Base-by-base conservation (phyloP, 192 early-diverging fungal species). In the Coemansia sp. region DNA sequence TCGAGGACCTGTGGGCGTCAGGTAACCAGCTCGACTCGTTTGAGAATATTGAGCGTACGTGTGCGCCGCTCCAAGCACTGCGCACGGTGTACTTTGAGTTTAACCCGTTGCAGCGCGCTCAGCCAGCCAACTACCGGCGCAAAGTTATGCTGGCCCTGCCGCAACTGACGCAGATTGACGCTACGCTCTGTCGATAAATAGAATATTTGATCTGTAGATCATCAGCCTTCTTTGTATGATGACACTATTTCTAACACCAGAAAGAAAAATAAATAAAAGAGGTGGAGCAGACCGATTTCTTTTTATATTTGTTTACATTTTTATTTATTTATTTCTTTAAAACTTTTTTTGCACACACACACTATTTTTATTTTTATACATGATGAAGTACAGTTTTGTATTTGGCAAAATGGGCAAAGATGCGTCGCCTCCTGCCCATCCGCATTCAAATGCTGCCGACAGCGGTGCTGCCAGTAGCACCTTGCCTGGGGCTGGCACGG, bases 1-100 rank as follows among this genome's bases (percentile, higher is more conserved):
- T 99, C 35, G 90, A 92, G 68, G 97, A 99, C 59, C 82, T 99
- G 37, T 99, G 97, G 97, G 93, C 92, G 22, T 92, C 87, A 66
- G 84, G 84, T 61, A 97, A 97, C 76, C 59, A 88, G 62, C 78
- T 98, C 40, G 83, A 86, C 27, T 87, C 88, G 6, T 94, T 93
- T 61, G 88, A 89, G 16, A 87, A 93, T 58, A 74, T 99, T 37
- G 88, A 95, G 67, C 32, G 59, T 1, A 84, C 93, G 77, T 97
- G 59, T 50, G 82, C 71, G 2, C 61, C 78, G 20, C 85, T 89
- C 43, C 49, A 61, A 24, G 75, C 91, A 2, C 86, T 94, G 64
- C 76, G 87, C 16, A 98, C 96, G 0, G 90, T 98, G 6, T 99
- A 99, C 73, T 83, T 98, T 34, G 97, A 99, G 77, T 91, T 93